Conservation (phyloP, 2,329 filamentous ascomycete species). For the Myriosclerotinia curreyana region DNA sequence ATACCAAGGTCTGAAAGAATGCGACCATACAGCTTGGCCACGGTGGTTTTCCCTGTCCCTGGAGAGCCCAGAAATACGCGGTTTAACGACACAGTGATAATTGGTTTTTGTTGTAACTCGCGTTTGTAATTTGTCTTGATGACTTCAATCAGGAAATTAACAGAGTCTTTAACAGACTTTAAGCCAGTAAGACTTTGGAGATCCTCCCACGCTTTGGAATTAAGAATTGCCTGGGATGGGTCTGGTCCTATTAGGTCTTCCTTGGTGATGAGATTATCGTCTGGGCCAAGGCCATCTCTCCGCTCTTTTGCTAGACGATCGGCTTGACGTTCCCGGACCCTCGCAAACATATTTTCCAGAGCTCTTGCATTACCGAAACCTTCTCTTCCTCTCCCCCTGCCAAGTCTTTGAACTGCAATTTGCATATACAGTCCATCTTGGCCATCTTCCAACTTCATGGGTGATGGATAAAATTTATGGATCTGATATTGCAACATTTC, state of each 20-base stretch:
- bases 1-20: conserved; percentile 67
- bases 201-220: conserved; percentile 55
- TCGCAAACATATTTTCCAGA: conserved; percentile 58
- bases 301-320: conserved; percentile 52
- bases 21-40: conserved; percentile 68
- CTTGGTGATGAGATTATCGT: conserved; percentile 59
- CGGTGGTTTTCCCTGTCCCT: conserved; percentile 73
- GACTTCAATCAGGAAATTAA: conserved; percentile 57
- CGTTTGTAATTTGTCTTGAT: conserved; percentile 62
- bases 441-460: conserved; percentile 60
- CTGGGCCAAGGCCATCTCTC: conserved; percentile 41
- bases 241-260: conserved; percentile 72
- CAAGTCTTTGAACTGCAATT: conserved; percentile 60
- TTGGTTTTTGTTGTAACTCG: conserved; percentile 59
- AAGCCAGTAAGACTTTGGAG: conserved; percentile 60
- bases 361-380: conserved; percentile 73
- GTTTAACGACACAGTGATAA: conserved; percentile 62
- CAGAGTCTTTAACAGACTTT: conserved; percentile 57
- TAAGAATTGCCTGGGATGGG: conserved; percentile 51
- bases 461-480: conserved; percentile 49
- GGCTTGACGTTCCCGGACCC: conserved; percentile 57
- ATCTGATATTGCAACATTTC: conserved; percentile 58
- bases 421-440: conserved; percentile 59
- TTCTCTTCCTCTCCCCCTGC: conserved; percentile 57
- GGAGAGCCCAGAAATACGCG: conserved; percentile 68